Percentiles rank a stretch among this genome's conserved stretches.
Evolutionary conservation across 495 filamentous ascomycete genomes (phyloP).

Genomic region (Echria macrotheca): DNA sequence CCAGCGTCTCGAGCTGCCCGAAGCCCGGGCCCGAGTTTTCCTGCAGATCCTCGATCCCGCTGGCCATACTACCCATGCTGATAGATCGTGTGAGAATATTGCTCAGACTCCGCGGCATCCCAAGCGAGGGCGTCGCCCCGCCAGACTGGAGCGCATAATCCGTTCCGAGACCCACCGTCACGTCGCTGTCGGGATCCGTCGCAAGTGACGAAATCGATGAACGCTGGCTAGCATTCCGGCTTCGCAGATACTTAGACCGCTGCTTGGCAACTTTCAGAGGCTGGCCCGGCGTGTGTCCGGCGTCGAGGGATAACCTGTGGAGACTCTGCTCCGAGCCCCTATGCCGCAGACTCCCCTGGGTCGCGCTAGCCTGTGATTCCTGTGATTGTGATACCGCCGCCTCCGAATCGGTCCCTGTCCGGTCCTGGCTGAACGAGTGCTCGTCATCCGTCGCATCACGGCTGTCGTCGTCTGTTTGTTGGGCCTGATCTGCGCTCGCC

Average conservation of each 20-base stretch:
- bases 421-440: conserved; percentile 10
- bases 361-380: too few relatives aligned
- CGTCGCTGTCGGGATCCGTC: conserved; percentile 63
- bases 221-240: conserved; percentile 68
- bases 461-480: conserved; percentile 7
- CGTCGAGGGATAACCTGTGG: conserved; percentile 22
- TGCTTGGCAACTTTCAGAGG: conserved; percentile 24
- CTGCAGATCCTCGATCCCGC: conserved; percentile 72
- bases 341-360: background rate
- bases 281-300: conserved; percentile 31
- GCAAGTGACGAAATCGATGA: conserved; percentile 71
- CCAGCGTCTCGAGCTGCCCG: conserved; percentile 49
- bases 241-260: conserved; percentile 67
- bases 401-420: conserved; percentile 7
- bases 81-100: conserved; percentile 67
- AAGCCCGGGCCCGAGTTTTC: conserved; percentile 43
- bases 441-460: background rate
- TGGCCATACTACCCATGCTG: conserved; percentile 93
- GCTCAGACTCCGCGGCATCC: conserved; percentile 46
- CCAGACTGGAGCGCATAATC: conserved; percentile 85
- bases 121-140: conserved; percentile 60
- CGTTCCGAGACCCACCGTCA: conserved; percentile 59
- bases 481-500: conserved; percentile 27
- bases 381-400: too few relatives aligned
- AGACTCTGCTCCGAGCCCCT: conserved; percentile 26